A percentile compares a stretch with the other conserved stretches of the same genome.
These are phyloP conservation scores for Spathaspora girioi DNA, from an alignment of 805 yeast genomes.

Conservation along the genomic window DNA sequence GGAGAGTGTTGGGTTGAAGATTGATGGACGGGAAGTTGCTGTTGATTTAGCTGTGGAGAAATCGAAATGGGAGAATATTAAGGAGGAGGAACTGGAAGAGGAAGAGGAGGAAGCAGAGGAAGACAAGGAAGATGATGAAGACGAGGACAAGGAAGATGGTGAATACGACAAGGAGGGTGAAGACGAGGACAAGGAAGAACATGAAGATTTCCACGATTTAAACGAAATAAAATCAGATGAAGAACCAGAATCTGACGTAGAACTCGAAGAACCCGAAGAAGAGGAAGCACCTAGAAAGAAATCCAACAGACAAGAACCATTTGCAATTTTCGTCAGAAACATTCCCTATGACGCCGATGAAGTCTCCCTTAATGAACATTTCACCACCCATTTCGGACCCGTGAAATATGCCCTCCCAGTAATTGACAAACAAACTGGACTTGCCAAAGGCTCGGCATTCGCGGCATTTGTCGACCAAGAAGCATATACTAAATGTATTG, in stretches of 20 bases:
- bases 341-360: slow-evolving; percentile 91
- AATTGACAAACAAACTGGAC: slow-evolving; percentile 75
- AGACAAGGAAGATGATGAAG: slow-evolving; percentile 35
- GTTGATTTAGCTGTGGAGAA: slow-evolving; percentile 93
- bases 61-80: slow-evolving; percentile 68
- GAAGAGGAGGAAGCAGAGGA: slow-evolving; percentile 40
- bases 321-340: slow-evolving; percentile 82
- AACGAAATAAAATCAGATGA: slow-evolving; percentile 32
- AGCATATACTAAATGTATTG: slow-evolving; percentile 64
- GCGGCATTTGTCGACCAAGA: slow-evolving; percentile 72
- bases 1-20: slow-evolving; percentile 67
- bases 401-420: slow-evolving; percentile 94
- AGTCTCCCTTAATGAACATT: slow-evolving; percentile 75
- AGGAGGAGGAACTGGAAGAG: slow-evolving; percentile 31
- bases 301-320: slow-evolving; percentile 63
- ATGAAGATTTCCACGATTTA: slow-evolving; percentile 23
- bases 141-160: slow-evolving; percentile 35
- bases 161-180: slow-evolving; percentile 33
- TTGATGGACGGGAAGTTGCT: slow-evolving; percentile 87
- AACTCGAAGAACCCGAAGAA: slow-evolving; percentile 20
- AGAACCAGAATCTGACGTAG: slow-evolving; percentile 25
- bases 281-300: slow-evolving; percentile 28
- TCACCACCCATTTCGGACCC: slow-evolving; percentile 69
- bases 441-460: slow-evolving; percentile 93
- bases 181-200: slow-evolving; percentile 31